A percentile compares a stretch with the other conserved stretches of the same genome.
Evolutionary conservation across 495 filamentous ascomycete species (phyloP).

Genomic region (Apiosordaria backusii): DNA sequence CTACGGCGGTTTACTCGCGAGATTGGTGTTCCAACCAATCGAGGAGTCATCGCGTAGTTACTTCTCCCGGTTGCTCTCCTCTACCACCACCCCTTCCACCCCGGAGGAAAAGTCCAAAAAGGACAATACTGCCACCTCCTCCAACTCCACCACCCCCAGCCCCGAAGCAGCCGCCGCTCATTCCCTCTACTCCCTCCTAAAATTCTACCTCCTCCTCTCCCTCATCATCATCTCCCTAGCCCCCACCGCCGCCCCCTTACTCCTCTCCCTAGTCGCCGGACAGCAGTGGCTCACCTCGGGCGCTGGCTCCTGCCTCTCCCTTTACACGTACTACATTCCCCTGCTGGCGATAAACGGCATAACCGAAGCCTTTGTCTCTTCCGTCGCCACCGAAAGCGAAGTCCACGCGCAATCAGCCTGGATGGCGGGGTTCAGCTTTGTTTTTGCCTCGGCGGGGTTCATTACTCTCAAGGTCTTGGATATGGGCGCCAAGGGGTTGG

Average conservation of each 20-base stretch:
- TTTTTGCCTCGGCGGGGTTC: conserved; percentile 68
- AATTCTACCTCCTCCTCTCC: conserved; percentile 64
- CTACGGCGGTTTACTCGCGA: conserved; percentile 87
- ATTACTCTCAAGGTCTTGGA: conserved; percentile 61
- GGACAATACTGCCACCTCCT: too few species aligned
- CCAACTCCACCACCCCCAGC: conserved; percentile 11
- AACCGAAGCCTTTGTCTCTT: conserved; percentile 85
- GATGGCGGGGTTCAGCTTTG: conserved; percentile 75
- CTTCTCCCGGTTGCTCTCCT: conserved; percentile 67
- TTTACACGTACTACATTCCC: conserved; percentile 90
- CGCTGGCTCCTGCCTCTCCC: conserved; percentile 60
- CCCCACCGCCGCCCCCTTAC: conserved; percentile 65
- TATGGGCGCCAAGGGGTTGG: conserved; percentile 73
- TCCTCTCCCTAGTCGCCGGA: conserved; percentile 71
- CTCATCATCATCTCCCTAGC: conserved; percentile 63
- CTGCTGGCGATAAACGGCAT: conserved; percentile 89
- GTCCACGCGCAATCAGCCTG: conserved; percentile 70
- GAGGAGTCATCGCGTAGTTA: conserved; percentile 87
- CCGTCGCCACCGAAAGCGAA: conserved; percentile 66
- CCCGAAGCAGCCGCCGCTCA: conserved; percentile 39
- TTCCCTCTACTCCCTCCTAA: conserved; percentile 51
- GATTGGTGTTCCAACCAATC: conserved; percentile 89
- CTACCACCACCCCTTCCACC: neutral
- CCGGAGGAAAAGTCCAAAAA: conserved; percentile 21
- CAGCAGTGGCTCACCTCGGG: conserved; percentile 63